Evolutionary conservation across 78 protist species (phyloP).

Genomic region (Isochrysis galbana): DNA sequence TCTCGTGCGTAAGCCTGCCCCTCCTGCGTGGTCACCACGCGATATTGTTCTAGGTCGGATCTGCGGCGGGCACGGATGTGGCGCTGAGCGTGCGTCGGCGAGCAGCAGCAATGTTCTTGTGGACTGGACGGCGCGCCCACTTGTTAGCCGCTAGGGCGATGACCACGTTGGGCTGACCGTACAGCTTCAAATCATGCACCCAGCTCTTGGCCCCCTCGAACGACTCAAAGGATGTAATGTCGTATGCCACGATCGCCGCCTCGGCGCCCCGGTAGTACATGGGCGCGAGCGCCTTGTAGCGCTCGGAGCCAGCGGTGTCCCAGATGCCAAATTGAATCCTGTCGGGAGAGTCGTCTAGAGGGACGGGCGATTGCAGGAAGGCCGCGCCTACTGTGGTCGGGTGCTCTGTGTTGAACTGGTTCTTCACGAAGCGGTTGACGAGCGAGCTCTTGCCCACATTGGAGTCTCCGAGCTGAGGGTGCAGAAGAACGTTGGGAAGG

Average conservation of each 20-base stretch:
- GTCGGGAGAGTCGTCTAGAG: neutral
- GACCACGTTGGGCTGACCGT: conserved; percentile 37
- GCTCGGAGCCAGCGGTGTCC: conserved; percentile 25
- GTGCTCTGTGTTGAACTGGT: neutral
- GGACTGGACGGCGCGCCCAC: too few relatives aligned
- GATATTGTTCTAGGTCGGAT: conserved; percentile 24
- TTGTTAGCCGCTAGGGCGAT: conserved; percentile 50
- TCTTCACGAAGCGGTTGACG: conserved; percentile 17
- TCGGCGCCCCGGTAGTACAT: conserved; percentile 52
- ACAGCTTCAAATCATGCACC: conserved; percentile 24
- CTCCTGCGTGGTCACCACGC: conserved; percentile 12
- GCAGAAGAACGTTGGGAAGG: neutral
- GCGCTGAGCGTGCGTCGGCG: too few relatives aligned
- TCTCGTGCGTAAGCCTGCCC: conserved; percentile 41
- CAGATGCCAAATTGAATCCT: conserved; percentile 35
- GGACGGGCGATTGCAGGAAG: conserved; percentile 8
- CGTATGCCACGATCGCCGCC: conserved; percentile 61
- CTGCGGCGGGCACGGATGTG: too few relatives aligned
- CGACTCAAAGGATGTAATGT: conserved; percentile 36
- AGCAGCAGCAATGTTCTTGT: too few relatives aligned
- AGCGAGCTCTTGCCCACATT: conserved; percentile 44
- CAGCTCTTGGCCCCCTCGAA: conserved; percentile 31
- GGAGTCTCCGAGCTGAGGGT: neutral
- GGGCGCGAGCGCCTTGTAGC: conserved; percentile 42
- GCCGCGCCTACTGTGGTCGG: conserved; percentile 44